A percentile compares a stretch with the other conserved stretches of the same genome.
phyloP scores from a whole-genome alignment of 2,329 filamentous ascomycete genomes.

The Alternaria panax region DNA sequence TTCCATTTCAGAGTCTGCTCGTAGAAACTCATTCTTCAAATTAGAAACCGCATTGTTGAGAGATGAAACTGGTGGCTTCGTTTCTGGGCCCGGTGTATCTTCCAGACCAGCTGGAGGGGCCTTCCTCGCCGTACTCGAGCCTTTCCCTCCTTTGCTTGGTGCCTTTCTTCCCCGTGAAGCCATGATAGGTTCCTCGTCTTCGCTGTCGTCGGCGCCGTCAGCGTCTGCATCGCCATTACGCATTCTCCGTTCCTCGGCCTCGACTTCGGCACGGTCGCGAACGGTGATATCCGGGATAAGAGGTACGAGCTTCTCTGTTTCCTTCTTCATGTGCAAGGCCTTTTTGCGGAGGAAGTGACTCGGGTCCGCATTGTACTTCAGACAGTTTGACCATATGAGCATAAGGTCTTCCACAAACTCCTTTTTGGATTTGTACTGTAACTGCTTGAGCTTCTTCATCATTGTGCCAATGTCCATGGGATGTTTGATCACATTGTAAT shows the following conservation, averaged over 20 bases:
- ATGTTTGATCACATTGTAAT: slow-evolving; percentile 91
- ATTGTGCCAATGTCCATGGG: slow-evolving; percentile 98
- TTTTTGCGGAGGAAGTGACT: slow-evolving; percentile 88
- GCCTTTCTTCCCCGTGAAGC: slow-evolving; percentile 92
- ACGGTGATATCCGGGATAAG: slow-evolving; percentile 93
- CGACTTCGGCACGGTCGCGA: slow-evolving; percentile 89
- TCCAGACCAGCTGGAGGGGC: slow-evolving; percentile 77
- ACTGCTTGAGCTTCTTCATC: slow-evolving; percentile 92
- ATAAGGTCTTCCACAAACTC: slow-evolving; percentile 95
- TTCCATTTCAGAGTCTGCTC: slow-evolving; percentile 81
- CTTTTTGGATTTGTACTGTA: slow-evolving; percentile 71
- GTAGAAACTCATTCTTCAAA: slow-evolving; percentile 61
- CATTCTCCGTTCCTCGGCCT: slow-evolving; percentile 74
- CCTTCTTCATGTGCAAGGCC: slow-evolving; percentile 94
- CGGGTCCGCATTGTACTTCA: slow-evolving; percentile 92
- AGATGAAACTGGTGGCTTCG: slow-evolving; percentile 73
- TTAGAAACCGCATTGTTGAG: slow-evolving; percentile 58
- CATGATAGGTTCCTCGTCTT: slow-evolving; percentile 95
- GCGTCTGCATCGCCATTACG: slow-evolving; percentile 82
- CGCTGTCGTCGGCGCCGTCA: slow-evolving; percentile 87
- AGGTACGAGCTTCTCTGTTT: slow-evolving; percentile 94
- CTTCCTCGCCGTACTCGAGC: slow-evolving; percentile 70
- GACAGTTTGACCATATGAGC: slow-evolving; percentile 95
- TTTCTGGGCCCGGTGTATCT: slow-evolving; percentile 77
- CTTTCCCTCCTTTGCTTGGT: slow-evolving; percentile 76